Percentiles rank a stretch among this genome's conserved stretches.
phyloP scores from a whole-genome alignment of 148 eudicot genomes.

The Drosera capensis region DNA sequence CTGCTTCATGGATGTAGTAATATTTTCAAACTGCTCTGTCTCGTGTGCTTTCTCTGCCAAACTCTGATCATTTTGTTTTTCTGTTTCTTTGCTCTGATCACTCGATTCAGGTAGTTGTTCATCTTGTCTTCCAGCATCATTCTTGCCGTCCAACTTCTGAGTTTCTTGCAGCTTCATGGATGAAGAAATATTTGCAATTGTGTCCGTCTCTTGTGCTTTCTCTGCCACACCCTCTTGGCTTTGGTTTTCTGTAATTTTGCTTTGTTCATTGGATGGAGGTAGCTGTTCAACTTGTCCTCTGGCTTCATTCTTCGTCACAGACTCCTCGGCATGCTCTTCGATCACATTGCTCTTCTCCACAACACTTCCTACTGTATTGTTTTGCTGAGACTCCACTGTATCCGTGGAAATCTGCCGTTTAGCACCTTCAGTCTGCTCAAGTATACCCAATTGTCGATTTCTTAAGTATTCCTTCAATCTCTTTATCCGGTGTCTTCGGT shows the following conservation, averaged over 20 bases:
- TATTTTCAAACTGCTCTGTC: no score
- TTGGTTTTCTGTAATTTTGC: background rate
- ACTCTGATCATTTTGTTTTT: background rate
- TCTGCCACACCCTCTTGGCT: background rate
- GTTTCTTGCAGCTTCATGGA: background rate
- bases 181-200: background rate
- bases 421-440: no score
- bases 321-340: background rate
- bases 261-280: background rate
- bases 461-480: slow-evolving; percentile 21
- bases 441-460: no score
- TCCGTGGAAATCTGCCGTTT: background rate
- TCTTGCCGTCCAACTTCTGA: background rate
- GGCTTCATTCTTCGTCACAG: background rate
- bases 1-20: no score
- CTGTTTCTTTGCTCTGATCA: background rate
- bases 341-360: background rate
- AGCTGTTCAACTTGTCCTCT: background rate
- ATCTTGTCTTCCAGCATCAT: no score
- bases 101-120: no score
- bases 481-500: slow-evolving; percentile 16
- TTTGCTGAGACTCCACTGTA: background rate
- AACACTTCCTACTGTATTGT: background rate
- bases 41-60: no score
- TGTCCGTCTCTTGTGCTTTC: background rate